These are phyloP conservation scores for Nothophoma quercina DNA, from an alignment of 2,329 filamentous ascomycete genomes.

Conservation along the genomic window DNA sequence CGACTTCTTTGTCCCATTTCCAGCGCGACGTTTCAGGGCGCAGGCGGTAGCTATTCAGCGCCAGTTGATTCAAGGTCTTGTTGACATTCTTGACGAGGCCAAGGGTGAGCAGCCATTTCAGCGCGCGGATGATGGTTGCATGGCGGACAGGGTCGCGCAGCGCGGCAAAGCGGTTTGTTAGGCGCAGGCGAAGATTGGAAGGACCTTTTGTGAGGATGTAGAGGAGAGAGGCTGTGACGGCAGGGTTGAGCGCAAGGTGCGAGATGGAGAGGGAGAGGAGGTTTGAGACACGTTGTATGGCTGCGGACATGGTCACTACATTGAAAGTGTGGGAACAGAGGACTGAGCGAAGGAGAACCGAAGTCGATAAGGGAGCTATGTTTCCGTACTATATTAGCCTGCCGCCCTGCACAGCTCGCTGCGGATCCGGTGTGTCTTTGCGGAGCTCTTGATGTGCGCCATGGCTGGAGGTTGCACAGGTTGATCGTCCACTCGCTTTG, in stretches of 20 bases:
- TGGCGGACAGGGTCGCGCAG: constrained; percentile 35
- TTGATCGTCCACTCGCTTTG: background rate
- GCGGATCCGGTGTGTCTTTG: constrained; percentile 5
- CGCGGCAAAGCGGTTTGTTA: constrained; percentile 26
- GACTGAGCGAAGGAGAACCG: background rate
- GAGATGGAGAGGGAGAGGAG: constrained; percentile 31
- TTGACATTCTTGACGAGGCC: constrained; percentile 44
- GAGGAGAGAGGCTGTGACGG: constrained; percentile 40
- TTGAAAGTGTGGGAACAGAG: background rate
- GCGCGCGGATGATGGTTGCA: constrained; percentile 29
- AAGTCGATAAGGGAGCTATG: background rate
- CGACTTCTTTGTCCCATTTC: constrained; percentile 44
- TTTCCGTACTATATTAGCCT: background rate
- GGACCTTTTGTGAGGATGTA: constrained; percentile 44
- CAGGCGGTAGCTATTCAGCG: constrained; percentile 51
- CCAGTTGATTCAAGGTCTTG: constrained; percentile 38
- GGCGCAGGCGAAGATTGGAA: constrained; percentile 27
- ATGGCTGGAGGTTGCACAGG: background rate
- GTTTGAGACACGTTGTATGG: constrained; percentile 24
- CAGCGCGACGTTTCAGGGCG: constrained; percentile 45
- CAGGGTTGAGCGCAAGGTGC: constrained; percentile 40
- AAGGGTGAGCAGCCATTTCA: constrained; percentile 42
- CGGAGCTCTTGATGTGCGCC: no score
- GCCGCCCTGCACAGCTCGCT: background rate
- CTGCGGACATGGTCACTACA: constrained; percentile 27